phyloP scores from a whole-genome alignment of 202 grass and related monocot genomes.

The Schoenoplectus tabernaemontani region DNA sequence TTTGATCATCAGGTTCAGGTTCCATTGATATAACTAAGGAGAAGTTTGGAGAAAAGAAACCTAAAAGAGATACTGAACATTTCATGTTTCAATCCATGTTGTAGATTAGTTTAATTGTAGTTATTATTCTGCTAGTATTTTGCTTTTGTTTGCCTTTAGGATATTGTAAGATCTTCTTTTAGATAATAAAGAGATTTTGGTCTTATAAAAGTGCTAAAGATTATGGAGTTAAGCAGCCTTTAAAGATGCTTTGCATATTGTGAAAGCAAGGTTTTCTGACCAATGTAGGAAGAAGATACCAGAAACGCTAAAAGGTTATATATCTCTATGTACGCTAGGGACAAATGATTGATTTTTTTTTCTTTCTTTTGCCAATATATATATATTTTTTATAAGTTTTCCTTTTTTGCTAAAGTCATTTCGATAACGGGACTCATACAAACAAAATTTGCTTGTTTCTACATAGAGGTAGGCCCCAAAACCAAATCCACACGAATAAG shows the following conservation, averaged over 20 bases:
- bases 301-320: background rate
- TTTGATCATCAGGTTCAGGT: conserved; percentile 10
- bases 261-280: conserved; percentile 27
- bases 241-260: conserved; percentile 26
- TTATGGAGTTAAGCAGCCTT: conserved; percentile 23
- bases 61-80: background rate
- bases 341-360: background rate
- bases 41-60: background rate
- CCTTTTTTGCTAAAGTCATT: background rate
- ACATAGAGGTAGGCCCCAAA: conserved; percentile 19
- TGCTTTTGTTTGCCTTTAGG: conserved; percentile 15
- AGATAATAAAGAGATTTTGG: conserved; percentile 30
- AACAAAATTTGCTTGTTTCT: conserved; percentile 9
- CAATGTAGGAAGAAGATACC: conserved; percentile 9
- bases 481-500: conserved; percentile 19
- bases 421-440: background rate
- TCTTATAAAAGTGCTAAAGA: conserved; percentile 25
- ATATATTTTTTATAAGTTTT: background rate
- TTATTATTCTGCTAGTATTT: conserved; percentile 10
- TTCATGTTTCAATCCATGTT: background rate
- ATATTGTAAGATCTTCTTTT: conserved; percentile 28
- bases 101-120: conserved; percentile 22
- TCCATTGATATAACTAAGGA: background rate
- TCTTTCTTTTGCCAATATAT: background rate
- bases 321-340: background rate